Conservation (phyloP, 2,329 filamentous ascomycete species). For the Fusarium decemcellulare region DNA sequence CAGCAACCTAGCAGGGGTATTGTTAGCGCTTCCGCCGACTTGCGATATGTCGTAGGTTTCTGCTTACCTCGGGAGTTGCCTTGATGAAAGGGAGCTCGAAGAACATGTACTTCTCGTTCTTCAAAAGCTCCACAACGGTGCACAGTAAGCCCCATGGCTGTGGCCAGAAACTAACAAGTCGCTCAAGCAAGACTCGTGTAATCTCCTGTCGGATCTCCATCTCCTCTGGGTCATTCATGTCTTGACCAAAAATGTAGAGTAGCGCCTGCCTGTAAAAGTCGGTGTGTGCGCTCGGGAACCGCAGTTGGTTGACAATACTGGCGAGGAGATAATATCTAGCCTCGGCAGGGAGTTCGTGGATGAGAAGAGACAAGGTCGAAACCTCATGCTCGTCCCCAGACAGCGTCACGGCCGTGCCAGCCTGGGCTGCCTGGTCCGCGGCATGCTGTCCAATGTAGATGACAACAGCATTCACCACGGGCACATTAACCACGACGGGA, state of each 20-base stretch:
- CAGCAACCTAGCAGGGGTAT: conserved; percentile 49
- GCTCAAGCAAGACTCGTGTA: conserved; percentile 88
- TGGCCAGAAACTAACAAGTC: conserved; percentile 88
- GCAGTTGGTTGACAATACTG: conserved; percentile 91
- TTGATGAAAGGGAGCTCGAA: conserved; percentile 96
- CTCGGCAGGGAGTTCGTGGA: conserved; percentile 81
- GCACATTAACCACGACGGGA: conserved; percentile 76
- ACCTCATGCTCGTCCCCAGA: conserved; percentile 67
- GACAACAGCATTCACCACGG: conserved; percentile 85
- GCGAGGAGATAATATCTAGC: conserved; percentile 87
- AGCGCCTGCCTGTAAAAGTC: conserved; percentile 92
- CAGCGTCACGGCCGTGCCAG: conserved; percentile 69
- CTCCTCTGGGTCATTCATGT: conserved; percentile 81
- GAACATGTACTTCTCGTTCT: conserved; percentile 92
- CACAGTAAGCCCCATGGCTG: conserved; percentile 97
- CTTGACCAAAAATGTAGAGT: conserved; percentile 86
- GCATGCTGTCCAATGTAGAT: conserved; percentile 84
- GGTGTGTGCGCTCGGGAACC: conserved; percentile 90
- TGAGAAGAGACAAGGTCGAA: conserved; percentile 80
- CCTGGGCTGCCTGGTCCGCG: conserved; percentile 70
- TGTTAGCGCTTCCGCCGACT: conserved; percentile 20
- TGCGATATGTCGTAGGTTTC: not conserved
- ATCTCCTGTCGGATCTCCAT: conserved; percentile 91
- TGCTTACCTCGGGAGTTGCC: conserved; percentile 83
- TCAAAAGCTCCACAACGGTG: conserved; percentile 89